phyloP scores from a whole-genome alignment of 208 protist species.

The Paratrypanosoma confusum region DNA sequence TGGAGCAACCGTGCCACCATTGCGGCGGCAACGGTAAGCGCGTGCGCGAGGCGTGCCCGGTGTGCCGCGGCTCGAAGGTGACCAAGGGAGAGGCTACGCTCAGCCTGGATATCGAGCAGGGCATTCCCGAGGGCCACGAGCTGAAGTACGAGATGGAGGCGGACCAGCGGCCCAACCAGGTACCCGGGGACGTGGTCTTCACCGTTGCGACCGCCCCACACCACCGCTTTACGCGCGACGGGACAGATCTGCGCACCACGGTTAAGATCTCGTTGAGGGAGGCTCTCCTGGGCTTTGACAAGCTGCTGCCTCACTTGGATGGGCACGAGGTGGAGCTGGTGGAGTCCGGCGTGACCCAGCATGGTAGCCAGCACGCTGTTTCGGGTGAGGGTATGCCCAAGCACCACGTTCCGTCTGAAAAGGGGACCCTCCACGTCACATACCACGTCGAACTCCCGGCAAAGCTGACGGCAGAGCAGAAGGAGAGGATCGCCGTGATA shows the following conservation, averaged over 20 bases:
- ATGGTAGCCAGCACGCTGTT: constrained; percentile 18
- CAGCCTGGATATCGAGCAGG: constrained; percentile 41
- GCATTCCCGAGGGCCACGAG: constrained; percentile 26
- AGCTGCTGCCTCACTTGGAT: constrained; percentile 58
- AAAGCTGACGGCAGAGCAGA: constrained; percentile 13
- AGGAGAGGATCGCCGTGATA: constrained; percentile 10
- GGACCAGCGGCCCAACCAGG: constrained; percentile 34
- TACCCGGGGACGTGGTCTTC: constrained; percentile 49
- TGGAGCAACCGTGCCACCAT: constrained; percentile 44
- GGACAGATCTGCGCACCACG: constrained; percentile 42
- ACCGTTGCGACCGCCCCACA: constrained; percentile 28
- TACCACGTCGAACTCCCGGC: constrained; percentile 49
- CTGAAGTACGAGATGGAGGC: constrained; percentile 40
- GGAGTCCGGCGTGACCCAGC: constrained; percentile 24
- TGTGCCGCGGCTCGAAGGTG: constrained; percentile 35
- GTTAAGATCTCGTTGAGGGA: constrained; percentile 56
- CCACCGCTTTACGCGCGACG: constrained; percentile 32
- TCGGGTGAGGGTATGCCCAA: constrained; percentile 74
- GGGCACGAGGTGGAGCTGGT: constrained; percentile 35
- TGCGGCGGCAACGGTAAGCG: constrained; percentile 64
- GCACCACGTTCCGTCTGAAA: constrained; percentile 51
- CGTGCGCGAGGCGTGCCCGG: constrained; percentile 37
- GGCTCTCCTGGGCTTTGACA: constrained; percentile 71
- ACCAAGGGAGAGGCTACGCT: constrained; percentile 13
- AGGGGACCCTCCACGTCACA: constrained; percentile 51